These are phyloP conservation scores for Corynespora cassiicola DNA, from an alignment of 2,329 filamentous ascomycete genomes.

Conservation along the genomic window DNA sequence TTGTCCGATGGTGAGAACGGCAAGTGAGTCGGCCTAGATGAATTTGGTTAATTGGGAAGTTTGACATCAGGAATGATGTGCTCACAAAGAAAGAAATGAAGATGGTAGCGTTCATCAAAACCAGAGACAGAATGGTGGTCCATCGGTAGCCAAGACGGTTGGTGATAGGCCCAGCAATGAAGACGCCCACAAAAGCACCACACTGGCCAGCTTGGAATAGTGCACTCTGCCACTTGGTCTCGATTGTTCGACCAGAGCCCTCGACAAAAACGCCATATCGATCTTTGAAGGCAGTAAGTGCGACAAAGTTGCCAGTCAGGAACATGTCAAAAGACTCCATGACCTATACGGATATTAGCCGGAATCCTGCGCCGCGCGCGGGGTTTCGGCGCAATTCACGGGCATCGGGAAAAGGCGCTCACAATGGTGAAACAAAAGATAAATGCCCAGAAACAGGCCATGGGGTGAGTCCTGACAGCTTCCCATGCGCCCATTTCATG, in stretches of 20 bases:
- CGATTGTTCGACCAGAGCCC: conserved; percentile 48
- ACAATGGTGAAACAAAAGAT: conserved; percentile 63
- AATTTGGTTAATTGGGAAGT: background rate
- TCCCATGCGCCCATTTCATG: conserved; percentile 57
- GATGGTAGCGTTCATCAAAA: conserved; percentile 64
- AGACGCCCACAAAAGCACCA: conserved; percentile 66
- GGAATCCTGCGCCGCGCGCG: background rate
- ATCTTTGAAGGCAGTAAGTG: conserved; percentile 54
- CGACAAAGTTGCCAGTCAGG: conserved; percentile 65
- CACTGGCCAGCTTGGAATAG: conserved; percentile 62
- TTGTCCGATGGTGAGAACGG: conserved; percentile 59
- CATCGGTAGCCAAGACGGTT: conserved; percentile 64
- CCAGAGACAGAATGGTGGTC: conserved; percentile 60
- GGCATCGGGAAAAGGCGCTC: conserved; percentile 3
- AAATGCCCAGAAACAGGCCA: conserved; percentile 62
- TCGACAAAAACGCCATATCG: conserved; percentile 54
- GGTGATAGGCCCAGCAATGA: conserved; percentile 65
- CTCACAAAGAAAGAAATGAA: conserved; percentile 63
- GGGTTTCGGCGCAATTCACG: too few relatives aligned
- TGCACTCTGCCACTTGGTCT: conserved; percentile 63
- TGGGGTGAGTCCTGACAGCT: conserved; percentile 59
- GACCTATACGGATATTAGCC: conserved; percentile 51
- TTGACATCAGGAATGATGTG: background rate
- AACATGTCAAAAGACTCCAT: conserved; percentile 71
- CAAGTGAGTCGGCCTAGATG: conserved; percentile 47